These are phyloP conservation scores for Fusarium sp. DNA, from an alignment of 2,329 filamentous ascomycete species.

Conservation along the genomic window DNA sequence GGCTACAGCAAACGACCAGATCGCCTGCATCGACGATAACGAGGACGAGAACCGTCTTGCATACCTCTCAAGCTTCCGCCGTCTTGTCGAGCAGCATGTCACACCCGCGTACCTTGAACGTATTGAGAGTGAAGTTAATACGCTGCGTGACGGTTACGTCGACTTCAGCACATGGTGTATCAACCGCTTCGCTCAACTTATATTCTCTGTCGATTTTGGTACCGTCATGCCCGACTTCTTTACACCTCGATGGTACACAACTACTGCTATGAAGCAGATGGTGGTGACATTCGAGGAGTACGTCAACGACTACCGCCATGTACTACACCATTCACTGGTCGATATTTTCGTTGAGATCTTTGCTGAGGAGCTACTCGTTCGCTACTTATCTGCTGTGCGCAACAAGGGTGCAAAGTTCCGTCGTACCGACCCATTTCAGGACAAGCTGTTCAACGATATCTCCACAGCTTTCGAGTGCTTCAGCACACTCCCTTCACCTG, in stretches of 20 bases:
- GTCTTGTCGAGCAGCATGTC: conserved; percentile 83
- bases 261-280: conserved; percentile 91
- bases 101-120: conserved; percentile 82
- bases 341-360: conserved; percentile 96
- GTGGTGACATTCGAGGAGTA: conserved; percentile 96
- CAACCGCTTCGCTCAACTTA: conserved; percentile 82
- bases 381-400: conserved; percentile 84
- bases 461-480: conserved; percentile 92
- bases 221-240: conserved; percentile 89
- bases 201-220: conserved; percentile 91
- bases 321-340: conserved; percentile 85
- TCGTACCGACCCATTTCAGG: conserved; percentile 84
- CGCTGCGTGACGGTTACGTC: conserved; percentile 89
- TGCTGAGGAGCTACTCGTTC: conserved; percentile 86
- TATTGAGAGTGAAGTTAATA: conserved; percentile 76
- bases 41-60: conserved; percentile 78
- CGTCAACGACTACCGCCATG: conserved; percentile 83
- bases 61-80: conserved; percentile 87
- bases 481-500: conserved; percentile 73
- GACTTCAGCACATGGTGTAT: conserved; percentile 96
- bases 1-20: conserved; percentile 97
- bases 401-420: conserved; percentile 93
- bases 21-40: conserved; percentile 95
- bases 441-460: conserved; percentile 94
- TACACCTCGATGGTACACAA: conserved; percentile 87